Evolutionary conservation across 164 flowering plant species (phyloP).

Genomic region (Vitis rotundifolia): DNA sequence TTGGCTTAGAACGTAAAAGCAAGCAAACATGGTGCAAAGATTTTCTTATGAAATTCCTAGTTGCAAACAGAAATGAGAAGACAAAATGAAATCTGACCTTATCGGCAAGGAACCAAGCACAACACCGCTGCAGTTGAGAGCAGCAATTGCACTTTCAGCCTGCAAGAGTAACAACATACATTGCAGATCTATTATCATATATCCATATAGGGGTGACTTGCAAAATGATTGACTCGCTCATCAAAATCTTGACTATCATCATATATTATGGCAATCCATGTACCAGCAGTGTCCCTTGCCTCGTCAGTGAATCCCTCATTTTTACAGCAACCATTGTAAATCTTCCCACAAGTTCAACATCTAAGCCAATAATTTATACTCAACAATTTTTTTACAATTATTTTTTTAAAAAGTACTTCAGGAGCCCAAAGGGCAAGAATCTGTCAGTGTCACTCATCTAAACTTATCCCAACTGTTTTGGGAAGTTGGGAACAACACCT

Average conservation of each 20-base stretch:
- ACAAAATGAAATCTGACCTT: constrained; percentile 33
- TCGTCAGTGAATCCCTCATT: too few relatives aligned
- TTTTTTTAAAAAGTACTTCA: too few relatives aligned
- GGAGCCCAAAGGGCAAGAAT: too few relatives aligned
- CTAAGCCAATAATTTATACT: too few relatives aligned
- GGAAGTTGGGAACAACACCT: not conserved
- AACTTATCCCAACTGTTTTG: not conserved
- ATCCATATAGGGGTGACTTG: not conserved
- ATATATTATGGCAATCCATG: too few relatives aligned
- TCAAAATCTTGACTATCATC: too few relatives aligned
- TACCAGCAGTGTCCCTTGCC: too few relatives aligned
- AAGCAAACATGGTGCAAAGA: not conserved
- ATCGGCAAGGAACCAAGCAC: constrained; percentile 75
- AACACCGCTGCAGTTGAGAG: constrained; percentile 81
- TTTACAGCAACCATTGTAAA: not conserved
- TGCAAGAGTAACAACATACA: constrained; percentile 20
- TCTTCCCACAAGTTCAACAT: too few relatives aligned
- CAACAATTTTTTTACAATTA: too few relatives aligned
- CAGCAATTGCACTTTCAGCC: constrained; percentile 92
- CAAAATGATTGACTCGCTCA: too few relatives aligned
- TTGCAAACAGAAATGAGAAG: not conserved
- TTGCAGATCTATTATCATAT: not conserved
- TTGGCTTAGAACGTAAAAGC: not conserved
- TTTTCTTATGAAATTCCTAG: not conserved
- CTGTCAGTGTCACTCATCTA: too few relatives aligned